These are phyloP conservation scores for Cladorrhinum sp. DNA, from an alignment of 2,329 filamentous ascomycete species.

Conservation along the genomic window DNA sequence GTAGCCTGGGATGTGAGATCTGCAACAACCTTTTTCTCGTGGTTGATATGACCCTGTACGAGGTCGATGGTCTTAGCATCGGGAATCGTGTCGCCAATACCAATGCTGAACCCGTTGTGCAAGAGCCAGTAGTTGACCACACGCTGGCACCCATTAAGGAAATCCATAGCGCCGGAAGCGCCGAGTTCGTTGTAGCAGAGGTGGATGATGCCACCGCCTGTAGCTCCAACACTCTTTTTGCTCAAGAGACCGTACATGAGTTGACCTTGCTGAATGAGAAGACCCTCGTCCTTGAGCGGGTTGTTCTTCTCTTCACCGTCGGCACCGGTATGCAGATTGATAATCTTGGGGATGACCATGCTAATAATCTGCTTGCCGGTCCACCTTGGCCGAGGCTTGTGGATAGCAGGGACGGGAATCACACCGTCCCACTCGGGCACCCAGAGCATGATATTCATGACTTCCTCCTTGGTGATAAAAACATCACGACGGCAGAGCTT, in stretches of 20 bases:
- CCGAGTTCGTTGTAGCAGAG: slow-evolving; percentile 96
- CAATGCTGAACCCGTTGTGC: slow-evolving; percentile 95
- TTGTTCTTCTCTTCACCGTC: slow-evolving; percentile 57
- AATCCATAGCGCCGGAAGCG: slow-evolving; percentile 78
- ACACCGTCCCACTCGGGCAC: slow-evolving; percentile 96
- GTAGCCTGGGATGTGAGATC: slow-evolving; percentile 74
- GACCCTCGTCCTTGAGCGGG: slow-evolving; percentile 70
- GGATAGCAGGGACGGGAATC: slow-evolving; percentile 87
- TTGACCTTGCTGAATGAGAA: slow-evolving; percentile 82
- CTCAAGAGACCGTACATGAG: slow-evolving; percentile 85
- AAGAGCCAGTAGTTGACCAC: slow-evolving; percentile 97
- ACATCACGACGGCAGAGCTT: slow-evolving; percentile 93
- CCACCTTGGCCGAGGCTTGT: slow-evolving; percentile 91
- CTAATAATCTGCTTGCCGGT: slow-evolving; percentile 98
- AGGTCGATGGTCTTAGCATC: slow-evolving; percentile 79
- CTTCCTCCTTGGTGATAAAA: slow-evolving; percentile 83
- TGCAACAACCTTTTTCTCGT: slow-evolving; percentile 78
- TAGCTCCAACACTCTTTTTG: slow-evolving; percentile 93
- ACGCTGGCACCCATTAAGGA: slow-evolving; percentile 92
- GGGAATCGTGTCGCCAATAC: slow-evolving; percentile 96
- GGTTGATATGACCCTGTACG: slow-evolving; percentile 77
- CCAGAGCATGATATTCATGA: slow-evolving; percentile 98
- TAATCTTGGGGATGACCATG: slow-evolving; percentile 81
- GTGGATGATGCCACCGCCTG: slow-evolving; percentile 87
- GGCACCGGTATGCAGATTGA: slow-evolving; percentile 70